phyloP scores from a whole-genome alignment of 495 filamentous ascomycete genomes.

The Copromyces sp. region DNA sequence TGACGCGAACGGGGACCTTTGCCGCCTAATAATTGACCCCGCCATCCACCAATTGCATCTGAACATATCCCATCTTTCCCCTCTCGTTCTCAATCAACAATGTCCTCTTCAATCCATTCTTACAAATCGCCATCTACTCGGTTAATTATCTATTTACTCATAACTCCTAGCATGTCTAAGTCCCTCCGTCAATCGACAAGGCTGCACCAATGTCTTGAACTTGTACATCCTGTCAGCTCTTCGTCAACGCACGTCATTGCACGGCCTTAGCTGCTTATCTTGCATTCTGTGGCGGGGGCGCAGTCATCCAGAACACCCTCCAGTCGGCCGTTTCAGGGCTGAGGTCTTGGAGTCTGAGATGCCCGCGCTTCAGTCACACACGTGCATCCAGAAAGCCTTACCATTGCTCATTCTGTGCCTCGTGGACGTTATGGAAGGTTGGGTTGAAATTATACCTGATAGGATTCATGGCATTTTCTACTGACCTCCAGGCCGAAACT shows the following conservation, averaged over 20 bases:
- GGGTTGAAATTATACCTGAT: neutral
- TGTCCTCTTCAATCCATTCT: neutral
- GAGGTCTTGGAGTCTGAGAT: neutral
- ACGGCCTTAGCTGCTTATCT: neutral
- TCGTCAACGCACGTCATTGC: neutral
- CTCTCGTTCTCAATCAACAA: neutral
- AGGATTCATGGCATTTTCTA: neutral
- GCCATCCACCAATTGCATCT: neutral
- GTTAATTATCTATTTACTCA: neutral
- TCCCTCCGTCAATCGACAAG: neutral
- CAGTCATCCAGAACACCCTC: neutral
- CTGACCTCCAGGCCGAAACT: neutral
- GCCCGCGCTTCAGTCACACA: neutral
- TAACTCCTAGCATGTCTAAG: neutral
- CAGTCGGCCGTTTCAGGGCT: neutral
- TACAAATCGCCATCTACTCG: neutral
- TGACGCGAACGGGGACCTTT: neutral
- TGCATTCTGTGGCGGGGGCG: neutral
- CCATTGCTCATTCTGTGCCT: neutral
- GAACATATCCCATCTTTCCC: neutral
- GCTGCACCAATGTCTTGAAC: neutral
- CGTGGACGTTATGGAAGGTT: neutral
- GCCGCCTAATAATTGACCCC: neutral
- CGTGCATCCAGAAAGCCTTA: neutral
- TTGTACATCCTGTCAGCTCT: neutral